Base-by-base conservation (phyloP, 345 rosid species). In the Rhodamnia rubescens region DNA sequence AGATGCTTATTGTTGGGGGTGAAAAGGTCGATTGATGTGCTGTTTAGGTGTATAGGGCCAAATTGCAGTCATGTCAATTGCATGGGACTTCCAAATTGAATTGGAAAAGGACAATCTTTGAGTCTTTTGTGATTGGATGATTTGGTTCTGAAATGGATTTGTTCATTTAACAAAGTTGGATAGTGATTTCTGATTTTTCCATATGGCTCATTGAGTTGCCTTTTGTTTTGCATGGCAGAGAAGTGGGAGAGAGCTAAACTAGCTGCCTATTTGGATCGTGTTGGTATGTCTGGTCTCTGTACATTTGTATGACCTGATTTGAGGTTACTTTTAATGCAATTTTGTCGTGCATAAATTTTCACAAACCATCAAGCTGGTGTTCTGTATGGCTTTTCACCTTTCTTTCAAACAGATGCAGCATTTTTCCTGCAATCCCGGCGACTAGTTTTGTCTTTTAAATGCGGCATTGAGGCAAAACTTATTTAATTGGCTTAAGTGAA, bases 161-260 rank as follows among this genome's bases (percentile, higher is more conserved):
- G 78, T 32, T 69, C 24, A 18, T 69, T 69, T 36, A 53, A 18
- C 47, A 9, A 18, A 36, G 80, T 69, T 69, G 21, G 47, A 18
- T 18, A 0, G 80, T 0, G 24, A 69, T 36, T 20, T 69, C 80
- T 69, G 0, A 42, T 36, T 69, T 69, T 69, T 69, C 80, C 24
- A 20, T 69, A 18, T 69, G 47, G 80, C 26, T 36, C 0, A 36
- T 69, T 36, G 80, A 69, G 80, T 53, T n/a, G 36, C 36, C 14
- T 14, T 32, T 83, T 89, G 4, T 36, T 85, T 89, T n/a, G 84
- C 75, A 55, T 22, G 84, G 85, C 94, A 96, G 99, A 96, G 99
- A 89, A 96, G 44, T 96, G 99, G 99, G 99, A 97, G 91, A 94
- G 95, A 90, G 94, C 99, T 53, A 98, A 92, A 84, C 84, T 98